Conservation (phyloP, 352 stramenopile genomes). For the Globisporangium uncinulatum region DNA sequence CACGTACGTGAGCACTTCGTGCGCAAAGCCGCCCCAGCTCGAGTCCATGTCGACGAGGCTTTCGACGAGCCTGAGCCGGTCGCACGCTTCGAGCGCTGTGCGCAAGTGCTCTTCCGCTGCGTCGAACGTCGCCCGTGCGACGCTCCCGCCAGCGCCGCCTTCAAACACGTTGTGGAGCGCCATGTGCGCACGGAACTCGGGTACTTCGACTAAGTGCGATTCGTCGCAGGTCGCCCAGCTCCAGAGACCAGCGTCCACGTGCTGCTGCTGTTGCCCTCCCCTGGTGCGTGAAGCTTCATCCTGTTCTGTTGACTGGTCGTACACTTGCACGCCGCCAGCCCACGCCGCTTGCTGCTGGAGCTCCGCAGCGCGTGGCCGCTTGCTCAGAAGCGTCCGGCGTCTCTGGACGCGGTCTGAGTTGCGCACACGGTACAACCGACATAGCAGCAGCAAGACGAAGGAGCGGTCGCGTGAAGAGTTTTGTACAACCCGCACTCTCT, state of each 20-base stretch:
- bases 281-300: not conserved
- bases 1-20: constrained; percentile 68
- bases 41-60: constrained; percentile 79
- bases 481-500: too few relatives aligned
- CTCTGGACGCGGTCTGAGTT: constrained; percentile 29
- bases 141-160: constrained; percentile 36
- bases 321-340: constrained; percentile 56
- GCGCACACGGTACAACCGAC: not conserved
- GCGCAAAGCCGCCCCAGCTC: constrained; percentile 64
- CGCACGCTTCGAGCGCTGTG: constrained; percentile 53
- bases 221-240: constrained; percentile 47
- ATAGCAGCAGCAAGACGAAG: not conserved
- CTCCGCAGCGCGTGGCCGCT: constrained; percentile 13
- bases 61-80: constrained; percentile 60
- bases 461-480: not conserved
- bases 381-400: not conserved
- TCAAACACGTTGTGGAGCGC: constrained; percentile 83
- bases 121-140: constrained; percentile 55
- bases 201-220: constrained; percentile 60
- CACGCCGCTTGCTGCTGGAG: constrained; percentile 32
- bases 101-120: constrained; percentile 55
- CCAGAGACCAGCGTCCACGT: constrained; percentile 43
- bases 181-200: constrained; percentile 72
- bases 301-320: constrained; percentile 30
- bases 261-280: not conserved